phyloP scores from a whole-genome alignment of 768 basidiomycete genomes.

The Artomyces pyxidatus region DNA sequence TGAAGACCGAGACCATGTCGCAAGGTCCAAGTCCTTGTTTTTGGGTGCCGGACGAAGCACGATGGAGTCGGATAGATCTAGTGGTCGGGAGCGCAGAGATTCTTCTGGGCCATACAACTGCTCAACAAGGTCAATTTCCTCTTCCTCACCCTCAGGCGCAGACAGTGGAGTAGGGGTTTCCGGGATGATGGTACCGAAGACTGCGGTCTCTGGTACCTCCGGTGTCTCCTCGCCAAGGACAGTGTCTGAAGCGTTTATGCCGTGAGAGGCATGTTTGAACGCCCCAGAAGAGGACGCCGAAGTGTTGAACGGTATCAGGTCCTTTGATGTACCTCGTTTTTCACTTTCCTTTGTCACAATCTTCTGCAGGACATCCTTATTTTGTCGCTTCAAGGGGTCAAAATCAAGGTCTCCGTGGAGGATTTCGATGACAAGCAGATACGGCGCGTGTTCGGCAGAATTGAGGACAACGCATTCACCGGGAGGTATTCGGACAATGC shows the following conservation, averaged over 20 bases:
- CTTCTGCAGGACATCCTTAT: conserved; percentile 79
- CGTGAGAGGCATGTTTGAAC: conserved; percentile 4
- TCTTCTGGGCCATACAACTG: conserved; percentile 83
- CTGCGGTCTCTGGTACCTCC: conserved; percentile 10
- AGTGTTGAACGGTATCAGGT: conserved; percentile 31
- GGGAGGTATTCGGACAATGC: conserved; percentile 94
- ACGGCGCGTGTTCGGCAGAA: conserved; percentile 94
- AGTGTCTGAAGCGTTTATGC: conserved; percentile 16
- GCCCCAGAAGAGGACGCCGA: conserved; percentile 1
- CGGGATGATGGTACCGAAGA: background rate
- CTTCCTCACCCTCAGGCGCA: conserved; percentile 39
- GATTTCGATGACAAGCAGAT: conserved; percentile 86
- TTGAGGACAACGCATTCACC: conserved; percentile 97
- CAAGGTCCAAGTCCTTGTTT: conserved; percentile 85
- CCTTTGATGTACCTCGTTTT: conserved; percentile 47
- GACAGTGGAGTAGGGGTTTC: background rate
- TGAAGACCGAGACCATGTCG: conserved; percentile 60
- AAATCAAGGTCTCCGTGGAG: conserved; percentile 88
- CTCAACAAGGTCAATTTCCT: conserved; percentile 95
- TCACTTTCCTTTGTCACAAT: conserved; percentile 62
- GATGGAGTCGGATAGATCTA: conserved; percentile 81
- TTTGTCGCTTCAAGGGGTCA: conserved; percentile 72
- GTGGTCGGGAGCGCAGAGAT: conserved; percentile 56
- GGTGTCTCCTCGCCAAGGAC: conserved; percentile 20
- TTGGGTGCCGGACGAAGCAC: conserved; percentile 76